A percentile compares a stretch with the other conserved stretches of the same genome.
phyloP scores from a whole-genome alignment of 2,329 filamentous ascomycete genomes.

The Cordyceps fumosorosea region DNA sequence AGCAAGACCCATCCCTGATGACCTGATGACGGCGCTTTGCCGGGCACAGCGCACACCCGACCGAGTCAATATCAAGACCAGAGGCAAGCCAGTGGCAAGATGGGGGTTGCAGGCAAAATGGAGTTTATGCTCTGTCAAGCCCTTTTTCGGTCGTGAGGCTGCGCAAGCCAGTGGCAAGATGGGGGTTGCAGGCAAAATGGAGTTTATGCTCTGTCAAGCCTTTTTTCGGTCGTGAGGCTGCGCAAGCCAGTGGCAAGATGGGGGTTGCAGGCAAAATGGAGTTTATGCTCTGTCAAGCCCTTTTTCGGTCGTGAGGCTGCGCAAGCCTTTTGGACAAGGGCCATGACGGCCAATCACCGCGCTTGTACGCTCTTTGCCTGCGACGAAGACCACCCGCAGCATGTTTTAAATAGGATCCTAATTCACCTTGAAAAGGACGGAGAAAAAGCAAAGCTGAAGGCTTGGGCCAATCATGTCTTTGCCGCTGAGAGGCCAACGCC shows the following conservation, averaged over 20 bases:
- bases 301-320: neutral
- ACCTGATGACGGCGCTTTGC: neutral
- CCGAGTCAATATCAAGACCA: neutral
- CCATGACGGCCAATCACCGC: neutral
- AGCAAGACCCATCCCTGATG: neutral
- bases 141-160: no score
- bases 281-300: neutral
- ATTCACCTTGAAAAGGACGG: no score
- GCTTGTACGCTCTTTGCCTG: neutral
- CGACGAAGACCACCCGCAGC: neutral
- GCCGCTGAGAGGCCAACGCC: slow-evolving; percentile 1
- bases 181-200: slow-evolving; percentile 1
- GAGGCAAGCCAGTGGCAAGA: neutral
- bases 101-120: neutral
- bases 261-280: slow-evolving; percentile 1
- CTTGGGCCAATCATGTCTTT: neutral
- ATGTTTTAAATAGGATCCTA: no score
- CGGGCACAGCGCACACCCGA: neutral
- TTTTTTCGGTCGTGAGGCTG: no score
- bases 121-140: neutral
- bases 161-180: neutral
- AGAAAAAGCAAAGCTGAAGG: no score
- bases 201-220: neutral
- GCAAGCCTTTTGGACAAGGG: slow-evolving; percentile 1
- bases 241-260: neutral